These are phyloP conservation scores for Diutina sp. DNA, from an alignment of 1,139 yeast species.

Conservation along the genomic window DNA sequence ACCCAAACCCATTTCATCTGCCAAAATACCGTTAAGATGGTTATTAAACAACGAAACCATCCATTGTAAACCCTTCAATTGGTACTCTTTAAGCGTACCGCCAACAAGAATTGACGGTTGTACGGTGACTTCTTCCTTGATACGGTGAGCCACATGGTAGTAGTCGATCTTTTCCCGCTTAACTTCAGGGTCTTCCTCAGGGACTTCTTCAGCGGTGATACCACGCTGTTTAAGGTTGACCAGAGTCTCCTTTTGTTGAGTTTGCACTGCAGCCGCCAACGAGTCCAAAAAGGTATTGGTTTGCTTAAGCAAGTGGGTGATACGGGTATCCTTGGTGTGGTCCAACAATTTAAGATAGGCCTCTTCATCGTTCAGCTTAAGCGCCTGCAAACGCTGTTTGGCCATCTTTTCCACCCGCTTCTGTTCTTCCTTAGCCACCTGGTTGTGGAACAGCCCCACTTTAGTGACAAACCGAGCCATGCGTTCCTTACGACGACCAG, in stretches of 20 bases:
- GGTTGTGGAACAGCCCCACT: slow-evolving; percentile 25
- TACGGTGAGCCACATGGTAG: slow-evolving; percentile 68
- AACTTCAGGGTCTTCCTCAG: slow-evolving; percentile 15
- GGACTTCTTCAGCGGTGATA: slow-evolving; percentile 11
- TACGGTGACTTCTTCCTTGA: slow-evolving; percentile 48
- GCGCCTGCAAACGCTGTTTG: slow-evolving; percentile 75
- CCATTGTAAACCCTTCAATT: slow-evolving; percentile 91
- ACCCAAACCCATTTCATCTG: slow-evolving; percentile 91
- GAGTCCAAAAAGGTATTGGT: slow-evolving; percentile 68
- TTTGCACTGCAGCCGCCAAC: slow-evolving; percentile 64
- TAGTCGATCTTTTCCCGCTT: slow-evolving; percentile 55
- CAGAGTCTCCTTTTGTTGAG: slow-evolving; percentile 37
- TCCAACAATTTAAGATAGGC: slow-evolving; percentile 71
- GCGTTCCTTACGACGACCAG: not conserved
- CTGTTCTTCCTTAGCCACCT: slow-evolving; percentile 61
- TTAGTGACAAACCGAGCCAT: not conserved
- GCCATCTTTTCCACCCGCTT: slow-evolving; percentile 67
- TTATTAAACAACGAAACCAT: slow-evolving; percentile 93
- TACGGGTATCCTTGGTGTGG: slow-evolving; percentile 75
- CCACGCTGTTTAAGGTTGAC: not conserved
- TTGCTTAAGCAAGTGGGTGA: slow-evolving; percentile 66
- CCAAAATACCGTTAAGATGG: slow-evolving; percentile 86
- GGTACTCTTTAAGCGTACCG: slow-evolving; percentile 87
- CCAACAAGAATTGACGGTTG: slow-evolving; percentile 69
- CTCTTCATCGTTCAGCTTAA: slow-evolving; percentile 76